Evolutionary conservation across 1,284 basidiomycete species (phyloP).

Genomic region (Earliella scabrosa): DNA sequence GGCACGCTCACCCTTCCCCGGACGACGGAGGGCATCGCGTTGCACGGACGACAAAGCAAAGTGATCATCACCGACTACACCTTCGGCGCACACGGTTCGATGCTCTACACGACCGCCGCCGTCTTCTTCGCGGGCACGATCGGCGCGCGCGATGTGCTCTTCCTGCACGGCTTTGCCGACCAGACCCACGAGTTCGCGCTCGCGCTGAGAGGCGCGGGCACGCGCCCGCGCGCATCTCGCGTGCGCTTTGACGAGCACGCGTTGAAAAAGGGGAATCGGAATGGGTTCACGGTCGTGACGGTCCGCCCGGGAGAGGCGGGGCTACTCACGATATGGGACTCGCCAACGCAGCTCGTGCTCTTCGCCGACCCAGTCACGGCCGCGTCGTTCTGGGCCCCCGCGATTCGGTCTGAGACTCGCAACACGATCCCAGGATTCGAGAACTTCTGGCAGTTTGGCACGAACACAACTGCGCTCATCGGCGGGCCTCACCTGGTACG

Average conservation of each 20-base stretch:
- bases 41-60: slow-evolving; percentile 72
- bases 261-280: no score
- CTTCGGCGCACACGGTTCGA: slow-evolving; percentile 56
- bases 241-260: slow-evolving; percentile 32
- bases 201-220: slow-evolving; percentile 45
- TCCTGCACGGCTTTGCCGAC: slow-evolving; percentile 62
- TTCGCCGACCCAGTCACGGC: slow-evolving; percentile 68
- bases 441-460: slow-evolving; percentile 55
- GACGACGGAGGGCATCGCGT: slow-evolving; percentile 53
- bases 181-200: slow-evolving; percentile 68
- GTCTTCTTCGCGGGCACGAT: slow-evolving; percentile 72
- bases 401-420: slow-evolving; percentile 37
- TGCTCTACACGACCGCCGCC: slow-evolving; percentile 70
- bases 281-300: slow-evolving; percentile 44
- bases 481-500: slow-evolving; percentile 62
- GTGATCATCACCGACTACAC: slow-evolving; percentile 69
- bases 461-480: slow-evolving; percentile 53
- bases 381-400: slow-evolving; percentile 59
- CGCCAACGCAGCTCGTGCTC: slow-evolving; percentile 64
- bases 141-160: slow-evolving; percentile 67
- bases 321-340: slow-evolving; percentile 67
- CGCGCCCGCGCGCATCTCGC: slow-evolving; percentile 36
- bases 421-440: slow-evolving; percentile 34
- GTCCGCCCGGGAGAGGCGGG: slow-evolving; percentile 48
- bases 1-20: slow-evolving; percentile 59